These are phyloP conservation scores for Trichoderma endophyticum DNA, from an alignment of 2,329 filamentous ascomycete species.

Conservation along the genomic window DNA sequence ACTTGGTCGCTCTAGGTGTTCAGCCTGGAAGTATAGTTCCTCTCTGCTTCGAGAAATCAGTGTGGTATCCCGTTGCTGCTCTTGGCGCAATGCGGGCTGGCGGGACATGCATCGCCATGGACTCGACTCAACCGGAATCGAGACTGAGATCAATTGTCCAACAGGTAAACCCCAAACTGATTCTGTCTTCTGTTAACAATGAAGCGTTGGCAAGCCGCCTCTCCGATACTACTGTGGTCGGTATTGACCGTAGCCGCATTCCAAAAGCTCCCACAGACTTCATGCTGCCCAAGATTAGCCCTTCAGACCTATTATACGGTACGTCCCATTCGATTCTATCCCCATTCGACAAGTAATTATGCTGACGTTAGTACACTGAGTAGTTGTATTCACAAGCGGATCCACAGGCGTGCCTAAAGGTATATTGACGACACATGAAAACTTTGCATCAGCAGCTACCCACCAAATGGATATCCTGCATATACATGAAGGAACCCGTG, in stretches of 20 bases:
- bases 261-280: neutral
- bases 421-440: slow-evolving; percentile 34
- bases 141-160: slow-evolving; percentile 21
- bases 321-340: neutral
- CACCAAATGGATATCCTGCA: slow-evolving; percentile 18
- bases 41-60: slow-evolving; percentile 28
- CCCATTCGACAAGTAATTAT: neutral
- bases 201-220: slow-evolving; percentile 16
- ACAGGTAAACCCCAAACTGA: slow-evolving; percentile 20
- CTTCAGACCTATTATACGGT: slow-evolving; percentile 17
- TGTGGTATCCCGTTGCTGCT: slow-evolving; percentile 25
- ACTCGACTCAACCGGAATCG: slow-evolving; percentile 23
- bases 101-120: slow-evolving; percentile 28
- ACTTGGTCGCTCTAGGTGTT: slow-evolving; percentile 25
- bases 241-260: neutral
- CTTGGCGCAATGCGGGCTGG: slow-evolving; percentile 27
- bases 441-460: neutral
- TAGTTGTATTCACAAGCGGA: slow-evolving; percentile 52
- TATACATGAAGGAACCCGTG: slow-evolving; percentile 12
- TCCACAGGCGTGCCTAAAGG: slow-evolving; percentile 51
- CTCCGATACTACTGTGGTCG: neutral
- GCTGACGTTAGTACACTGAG: neutral
- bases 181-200: slow-evolving; percentile 23
- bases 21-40: slow-evolving; percentile 25
- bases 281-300: slow-evolving; percentile 17